phyloP scores from a whole-genome alignment of 2,329 filamentous ascomycete species.

The Fusarium sarcochroum region DNA sequence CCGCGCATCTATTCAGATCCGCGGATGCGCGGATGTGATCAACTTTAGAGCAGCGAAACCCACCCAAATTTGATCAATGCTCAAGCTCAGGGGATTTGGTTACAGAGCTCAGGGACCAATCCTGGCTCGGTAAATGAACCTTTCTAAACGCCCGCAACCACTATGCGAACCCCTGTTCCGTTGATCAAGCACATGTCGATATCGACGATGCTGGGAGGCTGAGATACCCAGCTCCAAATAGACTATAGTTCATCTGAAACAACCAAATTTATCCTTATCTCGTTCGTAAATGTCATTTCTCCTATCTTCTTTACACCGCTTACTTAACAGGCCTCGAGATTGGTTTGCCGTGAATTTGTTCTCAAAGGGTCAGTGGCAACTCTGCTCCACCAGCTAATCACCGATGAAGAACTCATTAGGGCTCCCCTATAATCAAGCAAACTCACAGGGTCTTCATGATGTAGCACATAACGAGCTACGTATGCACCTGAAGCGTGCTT shows the following conservation, averaged over 20 bases:
- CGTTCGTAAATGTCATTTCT: background rate
- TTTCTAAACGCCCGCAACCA: conserved; percentile 45
- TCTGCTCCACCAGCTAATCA: conserved; percentile 19
- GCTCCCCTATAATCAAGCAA: conserved; percentile 17
- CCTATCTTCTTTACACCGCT: conserved; percentile 6
- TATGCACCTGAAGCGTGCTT: conserved; percentile 5
- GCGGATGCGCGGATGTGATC: background rate
- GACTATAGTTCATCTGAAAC: conserved; percentile 27
- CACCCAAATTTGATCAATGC: conserved; percentile 14
- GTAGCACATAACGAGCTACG: background rate
- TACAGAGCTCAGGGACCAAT: conserved; percentile 32
- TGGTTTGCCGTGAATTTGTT: background rate
- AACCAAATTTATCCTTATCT: conserved; percentile 26
- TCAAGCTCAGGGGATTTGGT: conserved; percentile 28
- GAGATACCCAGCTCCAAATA: conserved; percentile 8
- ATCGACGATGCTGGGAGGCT: conserved; percentile 14
- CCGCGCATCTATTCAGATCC: background rate
- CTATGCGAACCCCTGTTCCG: conserved; percentile 18
- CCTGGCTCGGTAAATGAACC: conserved; percentile 23
- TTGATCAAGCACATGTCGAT: conserved; percentile 12
- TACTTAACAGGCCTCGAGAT: background rate
- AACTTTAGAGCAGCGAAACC: background rate
- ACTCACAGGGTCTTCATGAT: conserved; percentile 1
- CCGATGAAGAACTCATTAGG: conserved; percentile 17
- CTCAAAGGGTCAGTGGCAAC: conserved; percentile 8